Base-by-base conservation (phyloP, 768 basidiomycete genomes). In the Harrya chromipes region DNA sequence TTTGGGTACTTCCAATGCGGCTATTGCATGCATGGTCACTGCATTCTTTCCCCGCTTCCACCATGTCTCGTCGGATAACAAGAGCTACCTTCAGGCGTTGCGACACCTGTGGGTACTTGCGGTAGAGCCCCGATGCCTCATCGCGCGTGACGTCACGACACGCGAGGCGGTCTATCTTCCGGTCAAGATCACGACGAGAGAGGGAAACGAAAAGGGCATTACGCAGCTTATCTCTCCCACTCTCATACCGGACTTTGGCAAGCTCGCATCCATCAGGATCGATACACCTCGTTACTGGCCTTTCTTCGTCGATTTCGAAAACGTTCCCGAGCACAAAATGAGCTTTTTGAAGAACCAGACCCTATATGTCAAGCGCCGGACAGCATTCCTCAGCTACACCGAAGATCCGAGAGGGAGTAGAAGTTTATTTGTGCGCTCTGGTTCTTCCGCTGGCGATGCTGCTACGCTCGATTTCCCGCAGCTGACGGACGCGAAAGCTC, bases 261-360 rank as follows among this genome's bases (percentile, higher is more conserved):
- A 79, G 49, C 74, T 98, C 13, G 71, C 83, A 40, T 86, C 89
- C 4, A 86, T 99, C 58, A 77, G 87, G 40, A 85, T 94, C 20
- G 94, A 97, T 60, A 97, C 91, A 0, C 94, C 93, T 14, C 83
- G 97, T 6, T 98, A 99, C 67, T 97, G 92, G 90, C 87, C 94
- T 0, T 88, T 94, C 69, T 83, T 85, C 50, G 79, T 97, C 29
- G 88, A 94, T 59, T 80, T 88, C 17, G 77, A 82, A 35, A 72
- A 81, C 36, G 77, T 84, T 46, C 77, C 82, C 4, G 77, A 75
- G 13, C 87, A 95, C 64, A 81, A 81, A 42, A 78, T 80, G 40
- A 75, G 78, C 6, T 76, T 98, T 20, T 69, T 95, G 35, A 76
- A 74, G 29, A 86, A 78, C 50, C 87, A 93, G 57, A 95, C 90